phyloP scores from a whole-genome alignment of 345 rosid species.

The Salix viminalis region DNA sequence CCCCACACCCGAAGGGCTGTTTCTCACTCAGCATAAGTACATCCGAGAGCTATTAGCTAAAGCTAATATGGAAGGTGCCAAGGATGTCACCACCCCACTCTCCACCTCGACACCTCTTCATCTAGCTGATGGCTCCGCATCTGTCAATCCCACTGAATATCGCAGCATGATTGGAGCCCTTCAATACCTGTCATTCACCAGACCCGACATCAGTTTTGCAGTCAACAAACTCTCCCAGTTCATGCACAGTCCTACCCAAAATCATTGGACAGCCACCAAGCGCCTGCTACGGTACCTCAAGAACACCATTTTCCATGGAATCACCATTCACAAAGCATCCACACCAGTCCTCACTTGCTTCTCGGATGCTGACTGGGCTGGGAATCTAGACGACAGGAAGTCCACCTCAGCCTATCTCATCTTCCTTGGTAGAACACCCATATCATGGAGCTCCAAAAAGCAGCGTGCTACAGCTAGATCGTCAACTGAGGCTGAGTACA shows the following conservation, averaged over 20 bases:
- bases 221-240: too few relatives aligned
- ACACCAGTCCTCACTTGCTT: background rate
- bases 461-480: background rate
- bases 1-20: too few relatives aligned
- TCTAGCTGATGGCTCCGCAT: too few relatives aligned
- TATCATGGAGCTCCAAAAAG: background rate
- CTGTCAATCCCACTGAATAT: too few relatives aligned
- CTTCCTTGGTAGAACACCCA: background rate
- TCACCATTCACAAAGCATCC: background rate
- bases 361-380: background rate
- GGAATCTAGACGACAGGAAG: background rate
- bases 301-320: background rate
- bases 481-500: background rate
- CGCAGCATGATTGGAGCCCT: background rate
- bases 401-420: background rate
- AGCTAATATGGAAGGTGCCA: too few relatives aligned
- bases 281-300: background rate
- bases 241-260: background rate
- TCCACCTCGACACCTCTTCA: too few relatives aligned
- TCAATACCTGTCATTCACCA: background rate
- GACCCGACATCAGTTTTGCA: background rate
- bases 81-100: too few relatives aligned
- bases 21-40: too few relatives aligned
- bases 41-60: too few relatives aligned
- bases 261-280: background rate